Base-by-base conservation (phyloP, 352 stramenopile species). In the Hyaloperonospora brassicae region DNA sequence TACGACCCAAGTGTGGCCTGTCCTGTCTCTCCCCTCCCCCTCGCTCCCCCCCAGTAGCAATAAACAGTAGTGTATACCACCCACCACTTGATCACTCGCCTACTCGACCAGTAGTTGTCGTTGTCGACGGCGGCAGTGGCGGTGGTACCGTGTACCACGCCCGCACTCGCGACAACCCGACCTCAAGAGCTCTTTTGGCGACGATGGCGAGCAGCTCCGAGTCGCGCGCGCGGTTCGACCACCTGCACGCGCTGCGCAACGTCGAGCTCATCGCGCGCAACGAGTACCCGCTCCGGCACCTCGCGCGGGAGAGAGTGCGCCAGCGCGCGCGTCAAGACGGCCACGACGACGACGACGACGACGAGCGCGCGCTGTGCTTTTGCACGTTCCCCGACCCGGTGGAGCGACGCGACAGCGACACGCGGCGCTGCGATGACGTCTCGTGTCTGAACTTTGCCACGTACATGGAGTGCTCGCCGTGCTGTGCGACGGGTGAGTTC, bases 361-460 rank as follows among this genome's bases (percentile, higher is more conserved):
- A 50, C 12, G 70, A 70, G 5, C 48, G 57, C 55, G 61, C 61
- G n/a, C 50, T 70, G 21, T 91, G 81, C 52, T 84, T 79, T 45
- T 91, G 81, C 48, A 57, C 59, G 48, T 70, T 53, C n/a, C 79
- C 81, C 2, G 61, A 76, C 46, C 24, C 59, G 0, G 43, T 59
- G 4, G 81, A 91, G 34, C 50, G 55, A 6, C 57, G 79, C 5
- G 60, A 39, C 14, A 52, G 62, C 25, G 22, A 42, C 0, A 31
- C 63, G 21, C 62, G 53, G 23, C 78, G 79, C 55, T 94, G 84
- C 47, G 71, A 90, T 51, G 79, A 92, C 55, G 79, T 90, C n/a
- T 88, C 80, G 31, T 94, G 84, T 52, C 67, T 94, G n/a, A 94
- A 94, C 58, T 91, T 87, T 48, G 84, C 84, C 41, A 94, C 84